phyloP scores from a whole-genome alignment of 2,329 filamentous ascomycete genomes.

The Alternaria gaisen region DNA sequence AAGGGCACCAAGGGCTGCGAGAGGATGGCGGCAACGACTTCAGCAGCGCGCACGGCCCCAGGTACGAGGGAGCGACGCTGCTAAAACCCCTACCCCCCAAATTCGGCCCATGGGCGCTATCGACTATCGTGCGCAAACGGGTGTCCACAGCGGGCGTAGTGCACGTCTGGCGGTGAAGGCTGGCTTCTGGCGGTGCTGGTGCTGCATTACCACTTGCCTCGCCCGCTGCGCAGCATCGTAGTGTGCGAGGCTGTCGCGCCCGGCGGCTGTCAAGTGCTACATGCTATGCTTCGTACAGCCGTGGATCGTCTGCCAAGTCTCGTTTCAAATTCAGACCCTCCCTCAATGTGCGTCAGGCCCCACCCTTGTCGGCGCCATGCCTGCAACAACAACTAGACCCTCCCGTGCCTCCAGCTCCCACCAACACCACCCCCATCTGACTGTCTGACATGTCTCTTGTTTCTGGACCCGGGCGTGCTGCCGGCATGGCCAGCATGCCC shows the following conservation, averaged over 20 bases:
- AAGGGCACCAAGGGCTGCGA: constrained; percentile 22
- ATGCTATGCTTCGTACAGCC: neutral
- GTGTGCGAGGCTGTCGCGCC: neutral
- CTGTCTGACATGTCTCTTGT: constrained; percentile 64
- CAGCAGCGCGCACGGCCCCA: constrained; percentile 27
- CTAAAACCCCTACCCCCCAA: constrained; percentile 21
- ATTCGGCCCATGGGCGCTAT: constrained; percentile 7
- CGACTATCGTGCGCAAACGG: constrained; percentile 13
- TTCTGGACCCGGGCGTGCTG: constrained; percentile 66
- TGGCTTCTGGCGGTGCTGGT: no score
- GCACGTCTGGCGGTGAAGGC: constrained; percentile 5
- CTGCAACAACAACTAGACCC: constrained; percentile 6
- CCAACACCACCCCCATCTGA: constrained; percentile 2
- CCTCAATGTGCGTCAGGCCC: constrained; percentile 5
- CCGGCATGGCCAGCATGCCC: constrained; percentile 51
- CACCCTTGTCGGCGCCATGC: constrained; percentile 14
- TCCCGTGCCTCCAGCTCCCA: constrained; percentile 2
- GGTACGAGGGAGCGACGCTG: constrained; percentile 23
- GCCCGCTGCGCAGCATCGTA: neutral
- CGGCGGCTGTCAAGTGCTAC: constrained; percentile 1
- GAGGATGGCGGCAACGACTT: constrained; percentile 30
- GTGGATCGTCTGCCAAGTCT: constrained; percentile 11
- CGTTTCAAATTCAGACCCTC: constrained; percentile 15
- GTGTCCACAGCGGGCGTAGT: constrained; percentile 16
- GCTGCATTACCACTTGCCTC: neutral